phyloP scores from a whole-genome alignment of 139 green algal species.

The Picochlorum sp. region DNA sequence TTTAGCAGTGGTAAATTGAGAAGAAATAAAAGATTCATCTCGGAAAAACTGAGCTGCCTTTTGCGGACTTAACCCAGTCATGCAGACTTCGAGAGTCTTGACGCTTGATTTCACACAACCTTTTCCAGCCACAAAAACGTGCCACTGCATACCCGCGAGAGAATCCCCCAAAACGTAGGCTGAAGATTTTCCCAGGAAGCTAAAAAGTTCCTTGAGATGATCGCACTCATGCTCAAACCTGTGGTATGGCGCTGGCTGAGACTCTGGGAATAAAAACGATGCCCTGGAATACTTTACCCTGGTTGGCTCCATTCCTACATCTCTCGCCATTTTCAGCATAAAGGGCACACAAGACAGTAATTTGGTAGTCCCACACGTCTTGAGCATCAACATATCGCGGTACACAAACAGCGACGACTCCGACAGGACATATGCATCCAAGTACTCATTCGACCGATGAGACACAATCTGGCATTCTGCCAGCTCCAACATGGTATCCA shows the following conservation, averaged over 20 bases:
- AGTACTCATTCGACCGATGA: constrained; percentile 43
- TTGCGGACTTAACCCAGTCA: constrained; percentile 70
- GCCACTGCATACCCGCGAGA: constrained; percentile 79
- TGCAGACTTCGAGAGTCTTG: constrained; percentile 91
- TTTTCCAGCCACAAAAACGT: constrained; percentile 76
- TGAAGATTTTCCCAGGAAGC: constrained; percentile 59
- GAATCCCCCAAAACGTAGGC: constrained; percentile 79
- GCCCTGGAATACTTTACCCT: constrained; percentile 81
- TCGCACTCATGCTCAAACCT: constrained; percentile 66
- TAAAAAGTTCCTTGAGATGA: constrained; percentile 39
- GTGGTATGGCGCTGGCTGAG: constrained; percentile 46
- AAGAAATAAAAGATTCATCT: constrained; percentile 42
- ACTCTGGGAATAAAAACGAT: constrained; percentile 88
- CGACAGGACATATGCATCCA: constrained; percentile 96
- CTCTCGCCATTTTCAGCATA: constrained; percentile 60
- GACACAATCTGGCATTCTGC: constrained; percentile 93
- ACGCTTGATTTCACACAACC: constrained; percentile 9
- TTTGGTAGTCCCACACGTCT: constrained; percentile 96
- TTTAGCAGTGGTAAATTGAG: constrained; percentile 37
- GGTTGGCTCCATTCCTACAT: constrained; percentile 38
- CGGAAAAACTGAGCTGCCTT: constrained; percentile 70
- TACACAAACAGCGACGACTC: constrained; percentile 96
- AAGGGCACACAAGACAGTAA: constrained; percentile 70
- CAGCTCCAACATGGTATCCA: constrained; percentile 54
- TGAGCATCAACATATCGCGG: constrained; percentile 73